phyloP scores from a whole-genome alignment of 2,329 filamentous ascomycete species.

The Diaporthe helianthi region DNA sequence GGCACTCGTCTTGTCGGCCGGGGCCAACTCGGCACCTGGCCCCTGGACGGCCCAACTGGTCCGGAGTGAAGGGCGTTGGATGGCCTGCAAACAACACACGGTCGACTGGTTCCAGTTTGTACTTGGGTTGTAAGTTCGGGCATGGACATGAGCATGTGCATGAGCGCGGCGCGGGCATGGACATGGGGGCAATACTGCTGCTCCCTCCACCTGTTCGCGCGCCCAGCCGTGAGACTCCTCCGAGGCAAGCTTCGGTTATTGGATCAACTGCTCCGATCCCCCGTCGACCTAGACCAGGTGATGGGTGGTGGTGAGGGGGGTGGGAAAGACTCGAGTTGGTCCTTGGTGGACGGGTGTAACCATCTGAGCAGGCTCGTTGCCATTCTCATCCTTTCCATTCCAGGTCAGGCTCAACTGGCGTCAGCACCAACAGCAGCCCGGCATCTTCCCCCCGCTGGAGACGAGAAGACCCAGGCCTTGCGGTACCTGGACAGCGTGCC shows the following conservation, averaged over 20 bases:
- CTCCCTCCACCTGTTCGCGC: slow-evolving; percentile 33
- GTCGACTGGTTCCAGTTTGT: slow-evolving; percentile 14
- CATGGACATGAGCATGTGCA: slow-evolving; percentile 22
- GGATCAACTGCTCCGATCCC: slow-evolving; percentile 19
- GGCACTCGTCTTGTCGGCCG: slow-evolving; percentile 11
- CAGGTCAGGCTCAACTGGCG: slow-evolving; percentile 10
- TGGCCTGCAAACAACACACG: slow-evolving; percentile 27
- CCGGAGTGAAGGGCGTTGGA: neutral
- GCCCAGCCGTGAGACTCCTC: slow-evolving; percentile 14
- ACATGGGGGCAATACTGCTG: slow-evolving; percentile 19
- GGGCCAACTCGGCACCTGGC: slow-evolving; percentile 6
- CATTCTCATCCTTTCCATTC: slow-evolving; percentile 6
- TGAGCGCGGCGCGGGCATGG: neutral
- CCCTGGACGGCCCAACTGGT: slow-evolving; percentile 10
- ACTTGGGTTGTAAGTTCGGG: slow-evolving; percentile 13
- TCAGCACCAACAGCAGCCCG: neutral
- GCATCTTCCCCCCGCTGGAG: slow-evolving; percentile 8
- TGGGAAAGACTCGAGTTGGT: slow-evolving; percentile 19
- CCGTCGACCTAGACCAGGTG: slow-evolving; percentile 19
- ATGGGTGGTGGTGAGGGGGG: neutral
- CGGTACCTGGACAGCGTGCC: slow-evolving; percentile 28
- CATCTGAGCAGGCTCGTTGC: slow-evolving; percentile 19
- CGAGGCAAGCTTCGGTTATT: slow-evolving; percentile 27
- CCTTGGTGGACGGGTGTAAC: slow-evolving; percentile 24
- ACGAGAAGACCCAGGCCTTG: neutral